These are phyloP conservation scores for Trametes sp. DNA, from an alignment of 1,284 basidiomycete species.

Conservation along the genomic window DNA sequence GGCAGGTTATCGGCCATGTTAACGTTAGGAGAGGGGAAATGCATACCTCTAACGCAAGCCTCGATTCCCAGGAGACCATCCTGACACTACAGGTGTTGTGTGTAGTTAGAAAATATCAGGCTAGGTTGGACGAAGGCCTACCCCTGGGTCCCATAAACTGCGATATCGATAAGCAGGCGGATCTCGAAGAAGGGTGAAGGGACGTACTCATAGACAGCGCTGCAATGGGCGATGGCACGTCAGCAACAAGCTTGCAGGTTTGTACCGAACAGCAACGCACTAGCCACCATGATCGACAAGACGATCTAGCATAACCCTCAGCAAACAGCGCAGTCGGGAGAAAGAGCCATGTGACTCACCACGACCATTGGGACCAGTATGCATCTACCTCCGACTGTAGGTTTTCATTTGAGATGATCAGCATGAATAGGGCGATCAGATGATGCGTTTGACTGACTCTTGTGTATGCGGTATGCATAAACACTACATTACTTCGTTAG, in stretches of 20 bases:
- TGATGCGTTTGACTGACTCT: slow-evolving; percentile 3
- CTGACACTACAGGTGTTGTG: neutral
- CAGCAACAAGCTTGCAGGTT: neutral
- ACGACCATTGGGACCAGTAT: neutral
- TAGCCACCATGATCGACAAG: neutral
- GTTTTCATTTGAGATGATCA: neutral
- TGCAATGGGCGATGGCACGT: neutral
- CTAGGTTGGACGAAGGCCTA: neutral
- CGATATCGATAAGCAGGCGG: neutral
- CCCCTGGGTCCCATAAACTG: neutral
- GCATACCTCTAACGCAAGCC: neutral
- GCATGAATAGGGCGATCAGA: neutral
- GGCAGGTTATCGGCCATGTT: too few relatives aligned
- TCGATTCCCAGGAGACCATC: neutral
- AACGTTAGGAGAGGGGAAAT: neutral
- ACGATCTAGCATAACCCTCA: neutral
- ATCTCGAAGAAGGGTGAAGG: neutral
- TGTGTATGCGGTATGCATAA: slow-evolving; percentile 10
- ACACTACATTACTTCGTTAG: neutral
- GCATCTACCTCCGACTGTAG: neutral
- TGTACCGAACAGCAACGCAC: neutral
- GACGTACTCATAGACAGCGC: neutral
- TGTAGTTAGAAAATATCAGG: neutral
- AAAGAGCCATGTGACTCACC: neutral
- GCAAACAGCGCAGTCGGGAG: too few relatives aligned